phyloP scores from a whole-genome alignment of 768 basidiomycete genomes.

The Trametes cinnabarina region DNA sequence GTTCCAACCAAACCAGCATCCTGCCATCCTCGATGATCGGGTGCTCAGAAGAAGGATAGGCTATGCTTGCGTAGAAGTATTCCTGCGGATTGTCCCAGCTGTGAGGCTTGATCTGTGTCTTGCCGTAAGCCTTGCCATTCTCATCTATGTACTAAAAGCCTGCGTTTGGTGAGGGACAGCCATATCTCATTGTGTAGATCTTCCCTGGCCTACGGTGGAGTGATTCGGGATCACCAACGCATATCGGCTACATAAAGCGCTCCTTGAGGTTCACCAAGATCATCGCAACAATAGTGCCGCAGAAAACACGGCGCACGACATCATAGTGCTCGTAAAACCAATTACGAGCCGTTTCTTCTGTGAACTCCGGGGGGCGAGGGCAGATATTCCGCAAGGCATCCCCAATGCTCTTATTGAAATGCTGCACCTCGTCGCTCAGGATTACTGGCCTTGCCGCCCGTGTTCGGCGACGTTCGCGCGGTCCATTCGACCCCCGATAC shows the following conservation, averaged over 20 bases:
- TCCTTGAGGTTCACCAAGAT: background rate
- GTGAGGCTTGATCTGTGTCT: background rate
- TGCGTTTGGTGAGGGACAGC: too few species aligned
- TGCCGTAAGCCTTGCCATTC: background rate
- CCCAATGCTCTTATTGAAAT: background rate
- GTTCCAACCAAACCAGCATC: background rate
- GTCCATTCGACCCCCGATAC: background rate
- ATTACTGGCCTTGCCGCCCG: background rate
- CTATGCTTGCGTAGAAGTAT: background rate
- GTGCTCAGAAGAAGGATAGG: background rate
- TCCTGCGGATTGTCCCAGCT: background rate
- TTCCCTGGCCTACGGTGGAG: conserved; percentile 1
- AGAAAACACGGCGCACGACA: background rate
- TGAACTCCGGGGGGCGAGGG: background rate
- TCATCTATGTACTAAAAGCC: background rate
- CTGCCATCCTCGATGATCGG: background rate
- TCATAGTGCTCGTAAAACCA: background rate
- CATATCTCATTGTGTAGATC: too few species aligned
- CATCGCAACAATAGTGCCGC: background rate
- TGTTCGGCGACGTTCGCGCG: too few species aligned
- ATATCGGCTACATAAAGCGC: conserved; percentile 1
- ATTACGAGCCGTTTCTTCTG: background rate
- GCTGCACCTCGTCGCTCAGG: background rate
- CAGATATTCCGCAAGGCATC: background rate
- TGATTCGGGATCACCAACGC: conserved; percentile 8